phyloP scores from a whole-genome alignment of 305 asterid genomes.

The Petunia hybrid region DNA sequence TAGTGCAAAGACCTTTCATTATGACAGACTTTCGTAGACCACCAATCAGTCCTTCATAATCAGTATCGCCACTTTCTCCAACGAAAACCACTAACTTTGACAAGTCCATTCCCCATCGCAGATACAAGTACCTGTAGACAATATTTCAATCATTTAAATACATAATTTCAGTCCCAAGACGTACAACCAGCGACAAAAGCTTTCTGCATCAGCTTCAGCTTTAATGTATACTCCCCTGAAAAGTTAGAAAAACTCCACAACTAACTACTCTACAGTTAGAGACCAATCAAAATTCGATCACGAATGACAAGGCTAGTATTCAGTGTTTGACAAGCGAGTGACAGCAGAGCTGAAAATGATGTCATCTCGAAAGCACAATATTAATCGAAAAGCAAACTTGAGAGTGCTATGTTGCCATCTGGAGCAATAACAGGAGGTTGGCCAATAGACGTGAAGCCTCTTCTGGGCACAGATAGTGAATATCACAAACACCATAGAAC shows the following conservation, averaged over 20 bases:
- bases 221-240: not conserved
- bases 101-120: slow-evolving; percentile 97
- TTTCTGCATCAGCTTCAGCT: slow-evolving; percentile 16
- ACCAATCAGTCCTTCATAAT: slow-evolving; percentile 94
- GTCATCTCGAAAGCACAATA: not conserved
- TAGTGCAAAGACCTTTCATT: slow-evolving; percentile 72
- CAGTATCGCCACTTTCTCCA: slow-evolving; percentile 99
- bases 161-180: not conserved
- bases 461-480: not conserved
- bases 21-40: slow-evolving; percentile 89
- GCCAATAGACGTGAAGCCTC: not conserved
- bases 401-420: not conserved
- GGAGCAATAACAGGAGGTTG: not conserved
- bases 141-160: slow-evolving; percentile 14
- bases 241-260: too few relatives aligned
- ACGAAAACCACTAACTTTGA: slow-evolving; percentile 87
- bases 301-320: not conserved
- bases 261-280: not conserved
- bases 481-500: not conserved
- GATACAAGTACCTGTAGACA: slow-evolving; percentile 76
- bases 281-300: not conserved
- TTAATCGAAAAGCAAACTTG: not conserved
- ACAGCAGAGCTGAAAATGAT: not conserved
- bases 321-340: not conserved
- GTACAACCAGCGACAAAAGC: not conserved